A percentile compares a stretch with the other conserved stretches of the same genome.
Evolutionary conservation across 2,329 filamentous ascomycete genomes (phyloP).

Genomic region (Arthrobotrys megalospora): DNA sequence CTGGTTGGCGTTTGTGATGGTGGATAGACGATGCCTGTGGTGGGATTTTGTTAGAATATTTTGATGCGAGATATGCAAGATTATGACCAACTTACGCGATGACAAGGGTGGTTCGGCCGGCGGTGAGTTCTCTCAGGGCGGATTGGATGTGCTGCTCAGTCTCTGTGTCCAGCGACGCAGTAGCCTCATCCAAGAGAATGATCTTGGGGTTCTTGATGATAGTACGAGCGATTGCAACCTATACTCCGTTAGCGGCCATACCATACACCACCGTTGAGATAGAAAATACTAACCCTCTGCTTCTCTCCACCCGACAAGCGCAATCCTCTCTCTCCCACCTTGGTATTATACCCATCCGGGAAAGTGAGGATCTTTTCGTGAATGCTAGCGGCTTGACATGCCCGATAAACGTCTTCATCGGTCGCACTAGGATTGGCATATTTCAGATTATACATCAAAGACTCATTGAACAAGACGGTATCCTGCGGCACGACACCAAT

Average conservation of each 20-base stretch:
- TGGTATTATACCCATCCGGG: constrained; percentile 88
- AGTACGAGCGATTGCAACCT: constrained; percentile 89
- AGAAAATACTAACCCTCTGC: constrained; percentile 73
- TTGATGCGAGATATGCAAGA: background rate
- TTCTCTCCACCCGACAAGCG: constrained; percentile 92
- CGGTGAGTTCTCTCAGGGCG: constrained; percentile 83
- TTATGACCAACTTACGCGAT: constrained; percentile 77
- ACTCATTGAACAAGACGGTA: constrained; percentile 94
- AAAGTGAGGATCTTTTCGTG: constrained; percentile 93
- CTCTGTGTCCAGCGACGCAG: constrained; percentile 89
- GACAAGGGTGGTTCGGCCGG: constrained; percentile 91
- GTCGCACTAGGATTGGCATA: constrained; percentile 87
- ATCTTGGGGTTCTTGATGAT: constrained; percentile 93
- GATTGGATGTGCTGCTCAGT: constrained; percentile 94
- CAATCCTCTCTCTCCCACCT: constrained; percentile 90
- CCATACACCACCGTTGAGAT: background rate
- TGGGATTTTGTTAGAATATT: constrained; percentile 7
- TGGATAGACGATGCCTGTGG: constrained; percentile 81
- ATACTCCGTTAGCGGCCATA: background rate
- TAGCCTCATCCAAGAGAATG: constrained; percentile 93
- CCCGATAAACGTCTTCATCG: constrained; percentile 84
- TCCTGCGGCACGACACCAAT: constrained; percentile 98
- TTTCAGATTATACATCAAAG: constrained; percentile 92
- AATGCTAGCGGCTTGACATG: constrained; percentile 88
- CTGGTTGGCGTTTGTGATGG: constrained; percentile 87